phyloP scores from a whole-genome alignment of 495 filamentous ascomycete species.

The Pseudomonodictys pantanalensis region DNA sequence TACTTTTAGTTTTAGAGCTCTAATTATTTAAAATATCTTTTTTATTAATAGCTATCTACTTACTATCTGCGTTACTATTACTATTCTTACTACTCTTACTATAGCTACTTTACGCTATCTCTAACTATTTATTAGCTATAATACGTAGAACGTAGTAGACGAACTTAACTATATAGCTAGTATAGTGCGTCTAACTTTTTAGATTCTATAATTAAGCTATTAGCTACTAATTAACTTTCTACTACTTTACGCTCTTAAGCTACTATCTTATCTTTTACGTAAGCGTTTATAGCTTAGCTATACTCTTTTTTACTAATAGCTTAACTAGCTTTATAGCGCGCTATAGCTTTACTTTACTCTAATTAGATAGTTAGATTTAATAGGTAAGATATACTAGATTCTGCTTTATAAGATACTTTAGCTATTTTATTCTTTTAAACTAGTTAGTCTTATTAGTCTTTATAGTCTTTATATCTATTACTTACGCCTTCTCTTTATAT shows the following conservation, averaged over 20 bases:
- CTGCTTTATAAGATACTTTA: neutral
- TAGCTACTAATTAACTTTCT: neutral
- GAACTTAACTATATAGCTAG: neutral
- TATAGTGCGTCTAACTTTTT: neutral
- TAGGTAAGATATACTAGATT: neutral
- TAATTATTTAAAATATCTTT: too few species aligned
- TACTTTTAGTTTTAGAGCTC: too few species aligned
- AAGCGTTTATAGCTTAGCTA: neutral
- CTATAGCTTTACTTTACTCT: neutral
- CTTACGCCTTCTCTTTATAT: too few species aligned
- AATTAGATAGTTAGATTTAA: neutral
- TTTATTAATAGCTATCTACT: too few species aligned
- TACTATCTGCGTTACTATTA: neutral
- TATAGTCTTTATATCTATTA: too few species aligned
- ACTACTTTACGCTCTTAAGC: neutral
- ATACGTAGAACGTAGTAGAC: neutral
- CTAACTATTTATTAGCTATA: neutral
- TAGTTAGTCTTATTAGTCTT: neutral
- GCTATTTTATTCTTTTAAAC: neutral
- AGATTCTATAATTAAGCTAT: neutral
- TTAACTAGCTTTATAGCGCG: neutral
- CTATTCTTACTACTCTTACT: neutral
- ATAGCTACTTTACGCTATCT: too few species aligned
- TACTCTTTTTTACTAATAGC: neutral
- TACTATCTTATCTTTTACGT: neutral